phyloP scores from a whole-genome alignment of 345 rosid species.

The Citrus inodora region DNA sequence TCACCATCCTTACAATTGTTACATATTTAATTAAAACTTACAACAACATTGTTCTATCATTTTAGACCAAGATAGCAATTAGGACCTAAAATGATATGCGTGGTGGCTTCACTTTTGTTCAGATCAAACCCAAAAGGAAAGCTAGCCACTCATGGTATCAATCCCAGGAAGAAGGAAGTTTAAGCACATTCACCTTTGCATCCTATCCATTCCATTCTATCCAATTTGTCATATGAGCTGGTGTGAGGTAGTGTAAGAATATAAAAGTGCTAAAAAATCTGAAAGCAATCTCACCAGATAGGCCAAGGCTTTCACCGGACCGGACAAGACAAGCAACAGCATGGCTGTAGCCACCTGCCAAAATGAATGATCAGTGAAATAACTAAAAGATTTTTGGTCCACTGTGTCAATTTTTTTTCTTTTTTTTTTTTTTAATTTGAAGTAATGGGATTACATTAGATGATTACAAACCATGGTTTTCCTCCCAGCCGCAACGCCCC shows the following conservation, averaged over 20 bases:
- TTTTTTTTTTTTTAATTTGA: too few species aligned
- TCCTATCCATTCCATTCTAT: neutral
- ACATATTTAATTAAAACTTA: neutral
- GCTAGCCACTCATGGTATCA: neutral
- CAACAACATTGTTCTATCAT: neutral
- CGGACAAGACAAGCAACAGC: slow-evolving; percentile 81
- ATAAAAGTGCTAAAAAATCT: neutral
- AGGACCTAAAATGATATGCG: neutral
- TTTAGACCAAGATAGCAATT: neutral
- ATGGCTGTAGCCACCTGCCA: slow-evolving; percentile 84
- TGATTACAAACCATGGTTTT: slow-evolving; percentile 70
- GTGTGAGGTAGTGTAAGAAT: neutral
- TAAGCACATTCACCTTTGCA: neutral
- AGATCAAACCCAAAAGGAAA: neutral
- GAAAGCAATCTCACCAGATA: slow-evolving; percentile 61
- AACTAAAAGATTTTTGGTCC: neutral
- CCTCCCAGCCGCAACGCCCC: slow-evolving; percentile 93
- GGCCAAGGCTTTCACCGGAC: slow-evolving; percentile 83
- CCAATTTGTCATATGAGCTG: neutral
- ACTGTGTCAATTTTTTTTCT: neutral
- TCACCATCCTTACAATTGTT: neutral
- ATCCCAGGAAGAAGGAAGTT: neutral
- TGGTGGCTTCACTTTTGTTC: neutral
- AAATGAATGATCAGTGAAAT: slow-evolving; percentile 14
- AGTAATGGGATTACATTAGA: neutral